Conservation (phyloP, 2,329 filamentous ascomycete genomes). For the Lachnellula subtilissima region DNA sequence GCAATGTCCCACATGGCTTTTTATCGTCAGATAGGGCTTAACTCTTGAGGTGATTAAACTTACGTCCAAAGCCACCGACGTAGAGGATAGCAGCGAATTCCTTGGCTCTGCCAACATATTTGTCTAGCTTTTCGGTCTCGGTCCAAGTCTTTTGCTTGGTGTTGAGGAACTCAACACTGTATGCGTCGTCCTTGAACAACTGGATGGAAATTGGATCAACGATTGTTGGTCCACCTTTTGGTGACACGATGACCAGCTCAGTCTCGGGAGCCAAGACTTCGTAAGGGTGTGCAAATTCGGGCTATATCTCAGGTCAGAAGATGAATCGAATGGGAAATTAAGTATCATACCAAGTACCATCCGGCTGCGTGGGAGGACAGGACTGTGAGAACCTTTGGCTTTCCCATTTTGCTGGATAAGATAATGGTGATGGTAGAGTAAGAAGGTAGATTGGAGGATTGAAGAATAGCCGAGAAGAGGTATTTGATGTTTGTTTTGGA, state of each 20-base stretch:
- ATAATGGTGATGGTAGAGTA: no score
- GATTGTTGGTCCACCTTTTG: constrained; percentile 37
- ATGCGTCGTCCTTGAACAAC: constrained; percentile 37
- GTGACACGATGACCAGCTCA: constrained; percentile 40
- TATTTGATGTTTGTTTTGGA: no score
- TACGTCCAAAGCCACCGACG: constrained; percentile 52
- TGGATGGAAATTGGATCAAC: constrained; percentile 40
- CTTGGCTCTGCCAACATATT: constrained; percentile 40
- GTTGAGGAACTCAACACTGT: constrained; percentile 37
- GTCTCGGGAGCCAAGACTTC: constrained; percentile 36
- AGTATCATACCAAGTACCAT: constrained; percentile 41
- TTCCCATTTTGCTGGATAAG: constrained; percentile 3
- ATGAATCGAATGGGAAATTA: not conserved
- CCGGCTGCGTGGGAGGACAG: constrained; percentile 46
- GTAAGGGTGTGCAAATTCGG: constrained; percentile 43
- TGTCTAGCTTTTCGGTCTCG: constrained; percentile 44
- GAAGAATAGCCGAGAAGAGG: no score
- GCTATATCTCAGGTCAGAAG: constrained; percentile 32
- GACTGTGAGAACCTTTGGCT: constrained; percentile 44
- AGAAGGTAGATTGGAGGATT: no score
- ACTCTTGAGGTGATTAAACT: constrained; percentile 18
- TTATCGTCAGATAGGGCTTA: not conserved
- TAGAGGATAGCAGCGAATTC: constrained; percentile 53
- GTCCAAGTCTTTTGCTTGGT: constrained; percentile 45
- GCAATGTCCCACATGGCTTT: constrained; percentile 63